Conservation (phyloP, 192 early-diverging fungal genomes). For the Dissophora ornata region DNA sequence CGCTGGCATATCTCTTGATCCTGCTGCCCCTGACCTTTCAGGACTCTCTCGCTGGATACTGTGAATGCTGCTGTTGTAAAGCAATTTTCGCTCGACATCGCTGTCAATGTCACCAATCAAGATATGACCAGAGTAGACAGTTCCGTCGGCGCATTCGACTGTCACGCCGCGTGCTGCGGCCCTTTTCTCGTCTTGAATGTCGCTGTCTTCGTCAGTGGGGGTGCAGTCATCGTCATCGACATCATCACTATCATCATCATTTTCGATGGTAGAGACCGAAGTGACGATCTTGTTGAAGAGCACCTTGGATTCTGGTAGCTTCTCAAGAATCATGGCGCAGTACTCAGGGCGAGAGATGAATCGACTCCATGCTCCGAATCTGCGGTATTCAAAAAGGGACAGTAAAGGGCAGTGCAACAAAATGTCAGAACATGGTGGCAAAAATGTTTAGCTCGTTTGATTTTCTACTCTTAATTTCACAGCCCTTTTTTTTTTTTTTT, state of each 20-base stretch:
- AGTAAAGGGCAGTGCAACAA: no score
- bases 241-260: background rate
- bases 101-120: conserved; percentile 33
- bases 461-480: background rate
- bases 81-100: conserved; percentile 8
- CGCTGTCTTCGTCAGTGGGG: conserved; percentile 16
- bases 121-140: conserved; percentile 28
- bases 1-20: background rate
- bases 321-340: conserved; percentile 39
- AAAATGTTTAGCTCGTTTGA: background rate
- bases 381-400: background rate
- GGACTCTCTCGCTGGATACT: background rate
- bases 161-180: conserved; percentile 27
- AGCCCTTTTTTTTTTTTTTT: background rate
- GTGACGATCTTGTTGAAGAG: conserved; percentile 31
- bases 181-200: conserved; percentile 13
- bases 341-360: conserved; percentile 45
- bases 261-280: conserved; percentile 7
- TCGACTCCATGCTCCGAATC: conserved; percentile 42
- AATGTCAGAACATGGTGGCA: background rate
- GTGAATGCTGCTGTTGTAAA: background rate
- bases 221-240: background rate
- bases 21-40: background rate
- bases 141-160: conserved; percentile 36
- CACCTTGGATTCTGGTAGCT: conserved; percentile 39